These are phyloP conservation scores for Citrus maxima DNA, from an alignment of 345 rosid species.

Conservation along the genomic window DNA sequence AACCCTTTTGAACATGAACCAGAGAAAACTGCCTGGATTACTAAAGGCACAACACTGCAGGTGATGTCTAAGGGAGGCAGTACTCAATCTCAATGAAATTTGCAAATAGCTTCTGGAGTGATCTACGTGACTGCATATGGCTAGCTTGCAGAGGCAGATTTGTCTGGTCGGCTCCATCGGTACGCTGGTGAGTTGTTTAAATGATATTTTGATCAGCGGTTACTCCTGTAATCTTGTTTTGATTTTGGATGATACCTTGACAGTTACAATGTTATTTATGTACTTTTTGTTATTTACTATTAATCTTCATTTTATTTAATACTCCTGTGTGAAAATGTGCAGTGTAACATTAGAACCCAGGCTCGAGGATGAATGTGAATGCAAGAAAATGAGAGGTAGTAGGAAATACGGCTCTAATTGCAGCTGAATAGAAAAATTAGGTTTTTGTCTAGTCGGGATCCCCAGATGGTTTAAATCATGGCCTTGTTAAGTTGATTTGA, in stretches of 20 bases:
- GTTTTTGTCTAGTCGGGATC: not conserved
- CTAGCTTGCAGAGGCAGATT: slow-evolving; percentile 24
- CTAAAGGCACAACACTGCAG: slow-evolving; percentile 59
- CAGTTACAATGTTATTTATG: not conserved
- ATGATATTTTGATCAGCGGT: not conserved
- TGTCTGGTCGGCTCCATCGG: slow-evolving; percentile 3
- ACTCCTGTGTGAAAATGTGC: slow-evolving; percentile 6
- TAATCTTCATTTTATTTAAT: not conserved
- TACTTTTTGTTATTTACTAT: not conserved
- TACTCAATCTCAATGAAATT: slow-evolving; percentile 19
- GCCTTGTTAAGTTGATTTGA: not conserved
- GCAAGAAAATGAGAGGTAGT: slow-evolving; percentile 7
- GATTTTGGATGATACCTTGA: not conserved
- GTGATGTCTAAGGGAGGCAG: slow-evolving; percentile 51
- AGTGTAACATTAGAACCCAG: not conserved
- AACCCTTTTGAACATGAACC: slow-evolving; percentile 62
- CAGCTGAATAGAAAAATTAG: not conserved
- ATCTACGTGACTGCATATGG: slow-evolving; percentile 1
- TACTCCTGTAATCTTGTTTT: not conserved
- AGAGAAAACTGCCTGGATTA: slow-evolving; percentile 73
- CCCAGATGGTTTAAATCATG: not conserved
- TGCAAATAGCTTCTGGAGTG: slow-evolving; percentile 13
- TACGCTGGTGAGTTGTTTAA: slow-evolving; percentile 18
- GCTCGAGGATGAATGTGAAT: not conserved
- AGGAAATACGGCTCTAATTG: not conserved